These are phyloP conservation scores for Dichotomocladium elegans DNA, from an alignment of 371 early-diverging fungal genomes.

Conservation along the genomic window DNA sequence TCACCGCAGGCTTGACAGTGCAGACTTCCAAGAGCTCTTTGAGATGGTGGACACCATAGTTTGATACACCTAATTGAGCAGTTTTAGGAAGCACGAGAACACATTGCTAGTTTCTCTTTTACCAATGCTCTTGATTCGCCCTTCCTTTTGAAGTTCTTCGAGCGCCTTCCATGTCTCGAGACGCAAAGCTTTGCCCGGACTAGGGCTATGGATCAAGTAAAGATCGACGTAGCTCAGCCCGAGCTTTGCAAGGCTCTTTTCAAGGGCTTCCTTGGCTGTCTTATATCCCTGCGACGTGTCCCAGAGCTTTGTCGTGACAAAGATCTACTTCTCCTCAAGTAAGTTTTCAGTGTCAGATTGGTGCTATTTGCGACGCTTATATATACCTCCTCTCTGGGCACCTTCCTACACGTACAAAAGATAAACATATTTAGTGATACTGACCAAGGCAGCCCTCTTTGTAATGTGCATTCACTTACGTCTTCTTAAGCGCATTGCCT, in stretches of 20 bases:
- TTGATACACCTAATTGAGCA: constrained; percentile 57
- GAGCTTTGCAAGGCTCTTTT: constrained; percentile 48
- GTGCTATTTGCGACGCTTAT: background rate
- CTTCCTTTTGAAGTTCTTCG: constrained; percentile 33
- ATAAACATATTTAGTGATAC: background rate
- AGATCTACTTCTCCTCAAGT: constrained; percentile 37
- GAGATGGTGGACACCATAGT: constrained; percentile 60
- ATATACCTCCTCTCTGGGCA: constrained; percentile 47
- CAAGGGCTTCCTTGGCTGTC: constrained; percentile 36
- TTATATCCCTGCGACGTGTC: constrained; percentile 47
- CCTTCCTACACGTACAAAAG: constrained; percentile 19
- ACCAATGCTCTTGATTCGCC: constrained; percentile 48
- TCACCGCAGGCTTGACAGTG: constrained; percentile 58
- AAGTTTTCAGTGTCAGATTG: background rate
- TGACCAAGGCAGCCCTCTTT: too few species aligned
- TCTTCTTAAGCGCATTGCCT: constrained; percentile 41
- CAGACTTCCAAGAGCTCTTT: constrained; percentile 52
- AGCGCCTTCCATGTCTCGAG: constrained; percentile 44
- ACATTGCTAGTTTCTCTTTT: background rate
- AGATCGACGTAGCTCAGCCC: constrained; percentile 67
- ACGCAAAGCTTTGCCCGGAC: constrained; percentile 42
- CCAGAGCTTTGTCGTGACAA: constrained; percentile 72
- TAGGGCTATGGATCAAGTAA: constrained; percentile 69
- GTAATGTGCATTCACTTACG: too few species aligned
- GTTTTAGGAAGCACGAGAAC: background rate